Evolutionary conservation across 75 land plant genomes (phyloP).

Genomic region (Sequoia sempervirens): DNA sequence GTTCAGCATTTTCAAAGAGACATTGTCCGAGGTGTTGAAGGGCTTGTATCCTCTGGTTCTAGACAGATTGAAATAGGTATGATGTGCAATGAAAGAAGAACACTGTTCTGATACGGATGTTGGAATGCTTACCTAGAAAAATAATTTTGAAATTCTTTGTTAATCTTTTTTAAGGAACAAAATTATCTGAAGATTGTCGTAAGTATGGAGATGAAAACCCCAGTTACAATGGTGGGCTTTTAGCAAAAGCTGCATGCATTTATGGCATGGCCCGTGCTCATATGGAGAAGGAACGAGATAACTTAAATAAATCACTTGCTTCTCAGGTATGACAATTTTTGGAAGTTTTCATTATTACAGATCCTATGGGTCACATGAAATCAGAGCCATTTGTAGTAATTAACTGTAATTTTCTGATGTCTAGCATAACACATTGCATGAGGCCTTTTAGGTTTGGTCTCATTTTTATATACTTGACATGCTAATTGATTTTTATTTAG

Average conservation of each 20-base stretch:
- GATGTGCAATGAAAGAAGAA: not conserved
- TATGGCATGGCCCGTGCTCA: constrained; percentile 67
- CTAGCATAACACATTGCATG: not conserved
- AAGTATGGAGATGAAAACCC: constrained; percentile 70
- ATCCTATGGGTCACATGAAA: not conserved
- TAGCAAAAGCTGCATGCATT: constrained; percentile 58
- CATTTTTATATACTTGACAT: not conserved
- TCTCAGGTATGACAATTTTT: constrained; percentile 42
- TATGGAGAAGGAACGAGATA: constrained; percentile 72
- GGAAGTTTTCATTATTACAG: not conserved
- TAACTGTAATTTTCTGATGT: not conserved
- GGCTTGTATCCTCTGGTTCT: constrained; percentile 39
- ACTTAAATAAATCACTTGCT: constrained; percentile 30
- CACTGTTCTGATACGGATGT: not conserved
- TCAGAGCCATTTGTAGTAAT: not conserved
- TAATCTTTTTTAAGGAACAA: constrained; percentile 40
- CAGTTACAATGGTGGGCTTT: constrained; percentile 28
- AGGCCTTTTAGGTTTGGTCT: not conserved
- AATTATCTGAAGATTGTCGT: constrained; percentile 71
- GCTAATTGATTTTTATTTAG: not conserved
- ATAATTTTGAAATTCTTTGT: not conserved
- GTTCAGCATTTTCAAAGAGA: constrained; percentile 85
- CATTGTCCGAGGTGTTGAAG: constrained; percentile 68
- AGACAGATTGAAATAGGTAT: constrained; percentile 72
- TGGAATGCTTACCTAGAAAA: not conserved